Conservation (phyloP, 306 rosid genomes). For the Pueraria montana region DNA sequence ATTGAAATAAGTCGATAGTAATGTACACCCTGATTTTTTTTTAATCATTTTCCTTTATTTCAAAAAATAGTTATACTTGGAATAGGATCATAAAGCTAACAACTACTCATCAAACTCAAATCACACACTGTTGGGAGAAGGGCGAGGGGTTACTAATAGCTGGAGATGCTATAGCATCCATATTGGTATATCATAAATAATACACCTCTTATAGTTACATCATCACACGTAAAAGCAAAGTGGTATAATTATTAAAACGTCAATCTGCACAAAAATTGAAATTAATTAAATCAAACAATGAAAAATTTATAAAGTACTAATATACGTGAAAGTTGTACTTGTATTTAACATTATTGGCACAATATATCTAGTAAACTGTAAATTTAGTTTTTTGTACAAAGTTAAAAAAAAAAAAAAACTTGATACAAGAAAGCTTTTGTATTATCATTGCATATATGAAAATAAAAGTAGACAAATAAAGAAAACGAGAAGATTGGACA, state of each 20-base stretch:
- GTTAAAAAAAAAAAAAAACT: not conserved
- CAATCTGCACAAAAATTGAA: not conserved
- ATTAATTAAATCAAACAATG: no score
- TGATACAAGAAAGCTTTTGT: not conserved
- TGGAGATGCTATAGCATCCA: not conserved
- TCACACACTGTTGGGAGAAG: not conserved
- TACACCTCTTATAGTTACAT: no score
- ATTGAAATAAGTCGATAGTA: not conserved
- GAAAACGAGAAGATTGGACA: not conserved
- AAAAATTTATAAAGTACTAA: no score
- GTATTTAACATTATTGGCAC: not conserved
- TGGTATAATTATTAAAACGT: not conserved
- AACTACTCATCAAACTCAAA: not conserved
- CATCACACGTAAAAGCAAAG: no score
- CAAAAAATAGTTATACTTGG: not conserved
- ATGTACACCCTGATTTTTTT: not conserved
- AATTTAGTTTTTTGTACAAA: no score
- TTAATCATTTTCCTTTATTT: not conserved
- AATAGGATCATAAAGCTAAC: not conserved
- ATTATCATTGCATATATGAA: not conserved
- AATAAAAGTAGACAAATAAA: not conserved
- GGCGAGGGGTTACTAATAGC: not conserved
- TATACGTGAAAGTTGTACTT: no score
- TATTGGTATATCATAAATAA: not conserved
- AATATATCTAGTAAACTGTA: not conserved